Percentiles rank a stretch among this genome's conserved stretches.
Evolutionary conservation across 306 rosid species (phyloP).

Genomic region (Gynostemma pentaphyllum): DNA sequence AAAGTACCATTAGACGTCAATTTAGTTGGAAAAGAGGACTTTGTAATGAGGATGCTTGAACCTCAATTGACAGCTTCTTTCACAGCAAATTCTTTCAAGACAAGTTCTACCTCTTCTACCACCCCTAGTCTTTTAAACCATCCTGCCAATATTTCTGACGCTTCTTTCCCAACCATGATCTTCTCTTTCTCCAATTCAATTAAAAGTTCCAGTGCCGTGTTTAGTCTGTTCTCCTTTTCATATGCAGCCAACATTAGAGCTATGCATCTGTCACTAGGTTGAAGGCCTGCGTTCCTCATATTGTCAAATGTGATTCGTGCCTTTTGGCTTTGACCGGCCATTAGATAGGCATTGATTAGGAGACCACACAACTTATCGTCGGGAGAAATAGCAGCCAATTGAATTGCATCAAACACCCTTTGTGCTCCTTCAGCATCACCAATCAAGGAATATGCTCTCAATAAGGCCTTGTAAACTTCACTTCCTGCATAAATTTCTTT

Average conservation of each 20-base stretch:
- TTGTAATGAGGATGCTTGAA: not conserved
- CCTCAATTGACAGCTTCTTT: slow-evolving; percentile 12
- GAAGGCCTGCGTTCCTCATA: slow-evolving; percentile 61
- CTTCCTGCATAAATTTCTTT: slow-evolving; percentile 62
- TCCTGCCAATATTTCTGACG: slow-evolving; percentile 48
- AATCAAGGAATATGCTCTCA: slow-evolving; percentile 55
- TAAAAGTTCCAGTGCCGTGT: slow-evolving; percentile 51
- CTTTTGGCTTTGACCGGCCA: slow-evolving; percentile 47
- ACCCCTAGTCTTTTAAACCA: slow-evolving; percentile 81
- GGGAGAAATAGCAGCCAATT: slow-evolving; percentile 62
- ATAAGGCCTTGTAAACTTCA: slow-evolving; percentile 81
- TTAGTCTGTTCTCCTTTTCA: slow-evolving; percentile 56
- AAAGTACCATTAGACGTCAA: not conserved
- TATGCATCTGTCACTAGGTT: slow-evolving; percentile 64
- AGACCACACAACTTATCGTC: slow-evolving; percentile 67
- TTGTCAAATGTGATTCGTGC: slow-evolving; percentile 58
- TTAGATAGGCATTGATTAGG: slow-evolving; percentile 51
- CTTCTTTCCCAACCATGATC: slow-evolving; percentile 55
- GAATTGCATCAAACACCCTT: slow-evolving; percentile 73
- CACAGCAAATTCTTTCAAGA: slow-evolving; percentile 52
- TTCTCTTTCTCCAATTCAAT: slow-evolving; percentile 56
- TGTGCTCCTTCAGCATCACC: slow-evolving; percentile 72
- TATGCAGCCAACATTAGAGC: slow-evolving; percentile 51
- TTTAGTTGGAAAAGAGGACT: not conserved
- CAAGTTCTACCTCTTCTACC: slow-evolving; percentile 64